Base-by-base conservation (phyloP, 768 basidiomycete genomes). In the Coprinopsis cinerea region DNA sequence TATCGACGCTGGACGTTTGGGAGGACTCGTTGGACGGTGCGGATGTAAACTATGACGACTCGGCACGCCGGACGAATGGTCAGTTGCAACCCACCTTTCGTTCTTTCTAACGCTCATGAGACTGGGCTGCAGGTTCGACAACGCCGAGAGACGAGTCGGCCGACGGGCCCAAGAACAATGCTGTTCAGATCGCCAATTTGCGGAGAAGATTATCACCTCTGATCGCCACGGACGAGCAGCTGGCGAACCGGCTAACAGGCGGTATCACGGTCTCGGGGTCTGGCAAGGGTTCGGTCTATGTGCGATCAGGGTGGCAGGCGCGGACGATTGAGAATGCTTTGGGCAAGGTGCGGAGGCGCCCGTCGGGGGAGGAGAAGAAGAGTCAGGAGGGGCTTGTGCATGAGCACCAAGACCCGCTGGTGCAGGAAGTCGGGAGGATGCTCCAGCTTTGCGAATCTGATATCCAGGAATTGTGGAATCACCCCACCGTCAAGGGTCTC, bases 251-350 rank as follows among this genome's bases (percentile, higher is more conserved):
- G 34, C 75, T 91, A 17, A 87, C 83, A 47, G 88, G 86, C 23
- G 88, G 87, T 13, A 67, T 88, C 47, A 70, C 78, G 20, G 78
- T 88, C 26, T 81, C 83, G 18, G 85, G 85, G 24, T 84, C 85
- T n/a, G 86, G 85, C 6, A 86, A 78, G 57, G 82, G 84, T 52
- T 78, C 79, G 46, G 78, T 91, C 27, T 88, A 76, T 59, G 88
- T 91, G 15, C 83, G 88, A 23, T 81, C 76, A 42, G 88, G 88
- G 11, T 91, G 88, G 88, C 88, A 91, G 61, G 74, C 82, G 4
- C 77, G 82, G 47, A 81, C 82, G 1, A 70, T 81, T 45, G 76
- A 82, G 56, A 76, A 77, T 41, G 71, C 78, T 9, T 54, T 75
- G 7, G 70, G 74, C 47, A 68, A 71, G 50, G 57, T 69, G 25